A percentile compares a stretch with the other conserved stretches of the same genome.
Evolutionary conservation across 208 protist species (phyloP).

Genomic region (Acanthamoeba culbertsoni): DNA sequence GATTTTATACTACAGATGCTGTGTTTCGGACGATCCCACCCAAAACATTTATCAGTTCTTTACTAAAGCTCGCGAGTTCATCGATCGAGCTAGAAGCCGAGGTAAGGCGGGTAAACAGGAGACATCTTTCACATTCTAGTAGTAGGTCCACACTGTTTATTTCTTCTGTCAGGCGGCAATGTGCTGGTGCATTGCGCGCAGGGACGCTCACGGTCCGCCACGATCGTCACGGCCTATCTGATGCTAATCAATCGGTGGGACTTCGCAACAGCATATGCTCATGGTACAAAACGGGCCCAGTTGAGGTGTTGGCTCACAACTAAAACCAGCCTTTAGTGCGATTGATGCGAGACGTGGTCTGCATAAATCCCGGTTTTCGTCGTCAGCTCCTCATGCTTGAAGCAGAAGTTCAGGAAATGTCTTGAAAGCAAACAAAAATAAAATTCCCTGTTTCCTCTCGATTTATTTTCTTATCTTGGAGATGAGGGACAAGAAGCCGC

Average conservation of each 20-base stretch:
- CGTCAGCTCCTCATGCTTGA: background rate
- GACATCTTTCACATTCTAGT: background rate
- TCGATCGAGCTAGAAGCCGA: background rate
- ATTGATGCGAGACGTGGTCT: background rate
- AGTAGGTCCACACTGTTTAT: background rate
- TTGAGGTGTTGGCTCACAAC: background rate
- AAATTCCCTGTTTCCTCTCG: background rate
- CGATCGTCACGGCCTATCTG: slow-evolving; percentile 24
- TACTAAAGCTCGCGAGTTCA: background rate
- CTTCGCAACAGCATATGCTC: background rate
- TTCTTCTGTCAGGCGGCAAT: background rate
- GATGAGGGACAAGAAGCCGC: too few relatives aligned
- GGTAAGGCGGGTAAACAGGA: background rate
- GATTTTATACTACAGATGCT: background rate
- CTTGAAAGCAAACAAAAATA: background rate
- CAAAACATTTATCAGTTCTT: background rate
- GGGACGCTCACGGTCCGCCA: background rate
- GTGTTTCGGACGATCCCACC: background rate
- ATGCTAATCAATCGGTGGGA: slow-evolving; percentile 13
- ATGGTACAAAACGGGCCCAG: background rate
- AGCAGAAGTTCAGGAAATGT: background rate
- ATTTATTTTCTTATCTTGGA: background rate
- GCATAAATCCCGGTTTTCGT: background rate
- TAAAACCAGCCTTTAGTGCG: background rate
- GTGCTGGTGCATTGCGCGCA: slow-evolving; percentile 12